These are phyloP conservation scores for Ascoidea asiatica DNA, from an alignment of 805 yeast genomes.

Conservation along the genomic window DNA sequence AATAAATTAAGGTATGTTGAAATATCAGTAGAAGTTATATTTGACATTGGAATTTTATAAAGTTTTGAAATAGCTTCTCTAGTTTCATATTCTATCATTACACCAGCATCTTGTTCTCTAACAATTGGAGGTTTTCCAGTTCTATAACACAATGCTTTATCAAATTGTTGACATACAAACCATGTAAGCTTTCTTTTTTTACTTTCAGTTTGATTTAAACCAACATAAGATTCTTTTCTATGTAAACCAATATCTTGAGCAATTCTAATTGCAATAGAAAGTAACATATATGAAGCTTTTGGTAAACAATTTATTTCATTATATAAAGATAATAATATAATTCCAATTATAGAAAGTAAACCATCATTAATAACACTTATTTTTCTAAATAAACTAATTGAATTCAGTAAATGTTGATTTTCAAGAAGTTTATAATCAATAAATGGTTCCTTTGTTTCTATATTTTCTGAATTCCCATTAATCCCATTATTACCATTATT, in stretches of 20 bases:
- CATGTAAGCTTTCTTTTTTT: slow-evolving; percentile 28
- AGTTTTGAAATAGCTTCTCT: background rate
- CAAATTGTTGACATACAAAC: slow-evolving; percentile 33
- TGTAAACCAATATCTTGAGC: slow-evolving; percentile 49
- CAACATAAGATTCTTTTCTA: slow-evolving; percentile 28
- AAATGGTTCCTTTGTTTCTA: no score
- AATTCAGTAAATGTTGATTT: background rate
- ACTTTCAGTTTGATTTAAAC: slow-evolving; percentile 24
- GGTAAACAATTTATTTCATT: slow-evolving; percentile 23
- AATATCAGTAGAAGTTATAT: background rate
- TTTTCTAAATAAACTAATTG: background rate
- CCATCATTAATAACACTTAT: slow-evolving; percentile 17
- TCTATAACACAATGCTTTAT: slow-evolving; percentile 29
- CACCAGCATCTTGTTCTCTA: slow-evolving; percentile 24
- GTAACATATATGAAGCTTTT: slow-evolving; percentile 27
- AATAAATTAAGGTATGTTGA: background rate
- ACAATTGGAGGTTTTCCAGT: slow-evolving; percentile 37
- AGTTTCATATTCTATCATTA: slow-evolving; percentile 7
- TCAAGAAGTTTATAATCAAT: background rate
- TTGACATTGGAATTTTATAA: background rate
- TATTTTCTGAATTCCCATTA: no score
- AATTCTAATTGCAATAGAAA: slow-evolving; percentile 33
- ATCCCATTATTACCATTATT: no score
- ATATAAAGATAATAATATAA: slow-evolving; percentile 29
- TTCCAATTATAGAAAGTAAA: slow-evolving; percentile 33